Base-by-base conservation (phyloP, 73 alveolate species). In the Urostyla sp. region DNA sequence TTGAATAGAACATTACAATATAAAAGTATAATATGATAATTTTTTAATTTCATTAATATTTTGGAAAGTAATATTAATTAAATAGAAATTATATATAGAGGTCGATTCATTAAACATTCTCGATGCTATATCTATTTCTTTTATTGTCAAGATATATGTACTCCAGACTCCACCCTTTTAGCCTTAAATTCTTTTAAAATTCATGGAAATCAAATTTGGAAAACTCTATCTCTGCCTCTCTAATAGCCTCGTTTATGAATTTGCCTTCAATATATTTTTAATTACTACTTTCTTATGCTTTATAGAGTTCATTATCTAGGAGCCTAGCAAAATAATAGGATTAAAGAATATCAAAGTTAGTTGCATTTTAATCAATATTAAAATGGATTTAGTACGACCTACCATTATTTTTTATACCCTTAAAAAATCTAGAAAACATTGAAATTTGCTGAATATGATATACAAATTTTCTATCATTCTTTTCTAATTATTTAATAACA, bases 91-190 rank as follows among this genome's bases (percentile, higher is more conserved):
- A 40, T 40, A 16, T 40, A 40, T 16, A 40, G 15, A 11, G 10
- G 15, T 40, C 16, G 15, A 40, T 40, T 40, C 66, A 56, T 24
- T 56, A 15, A 56, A 45, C 26, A 44, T 72, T 72, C 37, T 74
- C 76, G 15, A 74, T 37, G 23, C 57, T 32, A 40, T 53, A 74
- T 57, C 87, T 51, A 34, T 74, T 74, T 16, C 34, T 74, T 18
- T 74, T 55, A 3, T 50, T 31, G 56, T 74, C 87, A 11, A 74
- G 75, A 38, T 74, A 74, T 2, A 74, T 74, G 63, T 50, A 74
- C 23, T 74, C 76, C 11, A 66, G 66, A 20, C 66, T 40, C 80
- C 80, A 66, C 7, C 80, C 80, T 11, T 40, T 15, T 43, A 40
- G 13, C 28, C 44, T 45, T 13, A 74, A 63, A 1, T 74, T 57